Conservation (phyloP, 768 basidiomycete species). For the Boletus reticuloceps region DNA sequence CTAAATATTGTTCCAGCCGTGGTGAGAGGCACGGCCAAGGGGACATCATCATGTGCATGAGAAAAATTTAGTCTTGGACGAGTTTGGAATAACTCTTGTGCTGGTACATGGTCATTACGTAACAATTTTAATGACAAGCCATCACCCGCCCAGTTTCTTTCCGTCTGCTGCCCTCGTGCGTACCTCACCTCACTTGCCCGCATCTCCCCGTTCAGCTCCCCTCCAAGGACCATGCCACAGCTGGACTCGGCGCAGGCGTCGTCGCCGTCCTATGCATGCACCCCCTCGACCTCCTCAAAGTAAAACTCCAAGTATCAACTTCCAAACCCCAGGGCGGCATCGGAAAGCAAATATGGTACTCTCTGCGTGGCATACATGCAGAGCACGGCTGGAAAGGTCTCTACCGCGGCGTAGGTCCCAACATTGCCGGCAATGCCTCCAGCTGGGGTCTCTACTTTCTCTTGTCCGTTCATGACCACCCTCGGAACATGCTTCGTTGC, state of each 20-base stretch:
- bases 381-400: slow-evolving; percentile 80
- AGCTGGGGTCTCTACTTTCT: slow-evolving; percentile 99
- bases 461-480: slow-evolving; percentile 57
- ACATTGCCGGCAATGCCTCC: slow-evolving; percentile 91
- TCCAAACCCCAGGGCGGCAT: slow-evolving; percentile 55
- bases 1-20: too few species aligned
- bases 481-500: background rate
- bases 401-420: slow-evolving; percentile 87
- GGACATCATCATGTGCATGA: too few species aligned
- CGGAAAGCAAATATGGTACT: slow-evolving; percentile 72
- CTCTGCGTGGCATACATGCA: slow-evolving; percentile 69
- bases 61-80: too few species aligned
- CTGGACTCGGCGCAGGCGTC: slow-evolving; percentile 90
- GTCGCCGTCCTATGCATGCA: slow-evolving; percentile 95
- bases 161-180: slow-evolving; percentile 36
- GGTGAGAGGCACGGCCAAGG: too few species aligned
- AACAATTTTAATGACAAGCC: slow-evolving; percentile 22
- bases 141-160: slow-evolving; percentile 41
- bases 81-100: too few species aligned
- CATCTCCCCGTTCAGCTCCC: too few species aligned
- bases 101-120: too few species aligned
- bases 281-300: slow-evolving; percentile 92
- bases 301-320: slow-evolving; percentile 89
- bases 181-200: background rate
- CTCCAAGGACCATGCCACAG: slow-evolving; percentile 87